Evolutionary conservation across 106 monocot species (phyloP).

Genomic region (Cymbidium sinense): DNA sequence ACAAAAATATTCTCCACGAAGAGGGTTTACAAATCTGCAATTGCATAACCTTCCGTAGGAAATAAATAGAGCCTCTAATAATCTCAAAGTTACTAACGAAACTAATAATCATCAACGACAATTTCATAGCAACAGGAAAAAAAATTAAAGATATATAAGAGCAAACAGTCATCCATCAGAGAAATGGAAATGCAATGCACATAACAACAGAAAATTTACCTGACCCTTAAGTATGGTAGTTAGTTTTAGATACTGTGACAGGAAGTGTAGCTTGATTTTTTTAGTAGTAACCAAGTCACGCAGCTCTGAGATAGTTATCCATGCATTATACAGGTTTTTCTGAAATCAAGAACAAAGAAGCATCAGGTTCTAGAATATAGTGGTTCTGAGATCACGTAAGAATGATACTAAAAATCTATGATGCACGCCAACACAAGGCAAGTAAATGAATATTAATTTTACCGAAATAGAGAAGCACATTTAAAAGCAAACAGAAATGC

Average conservation of each 20-base stretch:
- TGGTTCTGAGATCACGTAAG: neutral
- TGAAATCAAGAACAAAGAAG: conserved; percentile 20
- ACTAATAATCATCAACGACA: neutral
- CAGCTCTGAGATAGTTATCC: conserved; percentile 34
- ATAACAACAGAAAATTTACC: conserved; percentile 26
- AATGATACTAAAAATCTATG: neutral
- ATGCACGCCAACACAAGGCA: neutral
- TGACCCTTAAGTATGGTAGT: conserved; percentile 53
- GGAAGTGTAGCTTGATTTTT: conserved; percentile 40
- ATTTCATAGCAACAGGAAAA: neutral
- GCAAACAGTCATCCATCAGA: neutral
- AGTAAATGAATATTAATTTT: neutral
- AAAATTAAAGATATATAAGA: neutral
- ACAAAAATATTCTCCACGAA: neutral
- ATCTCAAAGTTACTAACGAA: neutral
- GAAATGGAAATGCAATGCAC: neutral
- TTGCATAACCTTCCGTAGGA: neutral
- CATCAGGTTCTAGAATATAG: neutral
- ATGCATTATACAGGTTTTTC: conserved; percentile 49
- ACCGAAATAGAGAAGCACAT: neutral
- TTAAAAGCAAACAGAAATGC: neutral
- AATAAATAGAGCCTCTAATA: neutral
- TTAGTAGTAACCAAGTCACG: conserved; percentile 43
- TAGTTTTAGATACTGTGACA: conserved; percentile 45
- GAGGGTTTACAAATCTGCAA: neutral